Conservation (phyloP, 495 filamentous ascomycete genomes). For the Hyphodiscus hymeniophilus region DNA sequence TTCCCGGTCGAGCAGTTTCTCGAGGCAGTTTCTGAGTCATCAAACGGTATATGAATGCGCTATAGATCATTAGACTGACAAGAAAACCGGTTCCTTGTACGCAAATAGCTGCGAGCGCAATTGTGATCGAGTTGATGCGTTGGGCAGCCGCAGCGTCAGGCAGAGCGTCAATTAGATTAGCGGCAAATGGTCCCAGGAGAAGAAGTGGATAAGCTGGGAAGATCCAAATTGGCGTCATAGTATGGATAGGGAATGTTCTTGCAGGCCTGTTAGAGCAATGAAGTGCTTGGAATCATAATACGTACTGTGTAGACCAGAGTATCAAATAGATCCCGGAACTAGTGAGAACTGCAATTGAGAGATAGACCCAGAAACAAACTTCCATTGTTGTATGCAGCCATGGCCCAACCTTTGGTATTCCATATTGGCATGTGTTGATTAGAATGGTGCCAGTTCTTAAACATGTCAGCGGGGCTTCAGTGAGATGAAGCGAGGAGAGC, state of each 20-base stretch:
- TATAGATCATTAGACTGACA: conserved; percentile 78
- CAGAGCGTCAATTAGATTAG: conserved; percentile 49
- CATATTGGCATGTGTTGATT: conserved; percentile 75
- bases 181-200: conserved; percentile 68
- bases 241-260: conserved; percentile 66
- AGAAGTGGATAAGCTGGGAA: conserved; percentile 85
- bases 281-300: background rate
- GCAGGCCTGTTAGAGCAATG: conserved; percentile 1
- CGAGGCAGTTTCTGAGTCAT: conserved; percentile 87
- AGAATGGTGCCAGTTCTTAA: conserved; percentile 63
- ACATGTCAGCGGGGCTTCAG: background rate
- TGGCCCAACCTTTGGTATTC: conserved; percentile 50
- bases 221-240: conserved; percentile 90
- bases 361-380: conserved; percentile 68
- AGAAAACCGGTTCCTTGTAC: conserved; percentile 81
- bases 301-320: conserved; percentile 52
- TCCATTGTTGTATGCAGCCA: conserved; percentile 61
- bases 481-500: background rate
- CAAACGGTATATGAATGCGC: conserved; percentile 77
- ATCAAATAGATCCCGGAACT: conserved; percentile 66
- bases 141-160: conserved; percentile 23
- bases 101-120: conserved; percentile 63
- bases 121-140: conserved; percentile 43
- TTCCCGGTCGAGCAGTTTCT: conserved; percentile 67
- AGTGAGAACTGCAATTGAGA: conserved; percentile 51